Percentiles rank a stretch among this genome's conserved stretches.
Evolutionary conservation across 1,284 basidiomycete species (phyloP).

Genomic region (Malassezia brasiliensis): DNA sequence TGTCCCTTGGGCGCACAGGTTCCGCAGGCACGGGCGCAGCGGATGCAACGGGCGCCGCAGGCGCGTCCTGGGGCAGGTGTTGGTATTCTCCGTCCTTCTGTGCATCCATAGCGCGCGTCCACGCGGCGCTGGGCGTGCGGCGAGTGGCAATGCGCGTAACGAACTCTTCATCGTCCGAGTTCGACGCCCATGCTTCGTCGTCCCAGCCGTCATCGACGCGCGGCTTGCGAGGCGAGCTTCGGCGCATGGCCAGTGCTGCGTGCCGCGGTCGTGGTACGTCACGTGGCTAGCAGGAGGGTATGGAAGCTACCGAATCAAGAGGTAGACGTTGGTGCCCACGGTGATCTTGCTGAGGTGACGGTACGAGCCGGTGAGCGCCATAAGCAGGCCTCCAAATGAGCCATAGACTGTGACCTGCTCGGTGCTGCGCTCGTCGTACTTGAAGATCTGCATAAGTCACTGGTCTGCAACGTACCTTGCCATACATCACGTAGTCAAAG

Average conservation of each 20-base stretch:
- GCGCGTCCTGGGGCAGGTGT: constrained; percentile 19
- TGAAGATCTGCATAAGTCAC: constrained; percentile 65
- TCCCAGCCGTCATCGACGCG: constrained; percentile 25
- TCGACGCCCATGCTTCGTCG: constrained; percentile 43
- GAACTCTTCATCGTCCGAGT: constrained; percentile 47
- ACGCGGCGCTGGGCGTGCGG: constrained; percentile 2
- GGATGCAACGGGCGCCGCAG: constrained; percentile 6
- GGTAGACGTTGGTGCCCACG: constrained; percentile 81
- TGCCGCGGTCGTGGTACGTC: background rate
- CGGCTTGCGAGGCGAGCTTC: constrained; percentile 1
- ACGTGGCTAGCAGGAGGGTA: background rate
- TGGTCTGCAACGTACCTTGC: constrained; percentile 61
- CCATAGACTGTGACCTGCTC: constrained; percentile 85
- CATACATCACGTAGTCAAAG: constrained; percentile 98
- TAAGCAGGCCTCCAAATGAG: constrained; percentile 89
- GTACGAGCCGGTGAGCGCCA: constrained; percentile 86
- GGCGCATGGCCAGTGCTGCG: constrained; percentile 2
- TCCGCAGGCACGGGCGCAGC: constrained; percentile 5
- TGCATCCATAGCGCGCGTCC: background rate
- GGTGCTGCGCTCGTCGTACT: constrained; percentile 76
- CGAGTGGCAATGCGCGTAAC: constrained; percentile 26
- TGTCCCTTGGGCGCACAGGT: background rate
- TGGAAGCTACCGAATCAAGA: constrained; percentile 60
- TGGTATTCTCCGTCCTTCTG: constrained; percentile 17
- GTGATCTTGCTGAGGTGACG: constrained; percentile 86